Evolutionary conservation across 805 yeast genomes (phyloP).

Genomic region (Saccharomycodes ludwigii): DNA sequence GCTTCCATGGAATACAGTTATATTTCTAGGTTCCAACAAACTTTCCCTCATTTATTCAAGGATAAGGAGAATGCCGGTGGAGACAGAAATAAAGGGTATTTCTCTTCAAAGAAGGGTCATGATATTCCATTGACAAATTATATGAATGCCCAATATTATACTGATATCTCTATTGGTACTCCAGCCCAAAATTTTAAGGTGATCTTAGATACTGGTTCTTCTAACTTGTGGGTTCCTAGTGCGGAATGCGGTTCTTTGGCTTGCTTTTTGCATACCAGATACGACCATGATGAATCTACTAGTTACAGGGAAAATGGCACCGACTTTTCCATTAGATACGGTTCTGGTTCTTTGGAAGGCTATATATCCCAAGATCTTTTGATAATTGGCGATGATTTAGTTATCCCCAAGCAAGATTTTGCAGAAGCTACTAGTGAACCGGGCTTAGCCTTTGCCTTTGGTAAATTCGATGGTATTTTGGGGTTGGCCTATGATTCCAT

Average conservation of each 20-base stretch:
- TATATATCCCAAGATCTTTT: constrained; percentile 80
- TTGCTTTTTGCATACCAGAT: constrained; percentile 86
- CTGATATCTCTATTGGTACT: constrained; percentile 84
- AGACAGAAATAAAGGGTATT: background rate
- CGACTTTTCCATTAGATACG: constrained; percentile 76
- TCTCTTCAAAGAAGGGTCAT: constrained; percentile 32
- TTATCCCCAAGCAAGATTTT: constrained; percentile 80
- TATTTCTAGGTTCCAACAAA: constrained; percentile 34
- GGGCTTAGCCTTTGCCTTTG: constrained; percentile 95
- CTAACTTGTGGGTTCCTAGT: constrained; percentile 95
- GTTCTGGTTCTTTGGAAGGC: constrained; percentile 88
- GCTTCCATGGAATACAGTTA: constrained; percentile 51
- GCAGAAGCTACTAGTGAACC: constrained; percentile 98
- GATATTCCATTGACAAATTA: constrained; percentile 85
- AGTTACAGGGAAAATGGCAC: constrained; percentile 81
- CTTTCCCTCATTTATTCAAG: constrained; percentile 23
- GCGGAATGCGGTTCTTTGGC: constrained; percentile 84
- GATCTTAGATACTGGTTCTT: constrained; percentile 89
- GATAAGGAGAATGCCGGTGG: constrained; percentile 1
- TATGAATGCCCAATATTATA: constrained; percentile 89
- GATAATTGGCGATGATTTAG: constrained; percentile 63
- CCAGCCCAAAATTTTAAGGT: constrained; percentile 93
- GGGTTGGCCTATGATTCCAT: constrained; percentile 92
- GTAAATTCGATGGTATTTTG: constrained; percentile 94
- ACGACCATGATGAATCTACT: constrained; percentile 72